Base-by-base conservation (phyloP, 1,284 basidiomycete species). In the Mycosarcoma mackinlayi region DNA sequence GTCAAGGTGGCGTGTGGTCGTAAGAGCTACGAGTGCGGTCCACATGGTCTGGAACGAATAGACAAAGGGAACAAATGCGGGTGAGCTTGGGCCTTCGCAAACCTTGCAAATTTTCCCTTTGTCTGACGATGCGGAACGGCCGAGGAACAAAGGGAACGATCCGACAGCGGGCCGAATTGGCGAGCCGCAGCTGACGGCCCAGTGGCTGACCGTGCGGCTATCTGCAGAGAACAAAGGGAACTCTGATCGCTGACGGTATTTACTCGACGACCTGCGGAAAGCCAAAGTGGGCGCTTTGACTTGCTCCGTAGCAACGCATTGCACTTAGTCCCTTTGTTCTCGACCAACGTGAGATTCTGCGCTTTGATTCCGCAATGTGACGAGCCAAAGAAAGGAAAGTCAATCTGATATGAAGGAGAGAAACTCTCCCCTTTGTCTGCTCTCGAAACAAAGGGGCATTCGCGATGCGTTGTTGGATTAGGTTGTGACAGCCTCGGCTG, bases 401-500 rank as follows among this genome's bases (percentile, higher is more conserved):
- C 23, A 19, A 40, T 41, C 35, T 39, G 45, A 41, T 24, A 34
- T 31, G 56, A 50, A 34, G n/a, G 25, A 30, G 3, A 24, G 31
- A 16, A 37, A n/a, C n/a, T n/a, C n/a, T 19, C 6, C n/a, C 31
- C 47, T 49, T 39, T 28, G 35, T 39, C 18, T 11, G 35, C 27
- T 28, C 6, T n/a, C 45, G 13, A 31, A 55, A 59, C 56, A 60
- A 66, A 66, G 56, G 48, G 62, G 16, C 25, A 6, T 28, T 19
- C 24, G 19, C 10, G 33, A 25, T 14, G 63, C 63, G 48, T 42
- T 55, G 18, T 59, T 66, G 42, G 63, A 66, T 65, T 65, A 65
- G 62, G 46, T 16, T 66, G 52, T 66, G 63, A 66, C 63, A 66
- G 63, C 30, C 52, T 66, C 53, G 63, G 56, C 48, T 66, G 57